Conservation (phyloP, 768 basidiomycete species). For the Naganishia friedmannii region DNA sequence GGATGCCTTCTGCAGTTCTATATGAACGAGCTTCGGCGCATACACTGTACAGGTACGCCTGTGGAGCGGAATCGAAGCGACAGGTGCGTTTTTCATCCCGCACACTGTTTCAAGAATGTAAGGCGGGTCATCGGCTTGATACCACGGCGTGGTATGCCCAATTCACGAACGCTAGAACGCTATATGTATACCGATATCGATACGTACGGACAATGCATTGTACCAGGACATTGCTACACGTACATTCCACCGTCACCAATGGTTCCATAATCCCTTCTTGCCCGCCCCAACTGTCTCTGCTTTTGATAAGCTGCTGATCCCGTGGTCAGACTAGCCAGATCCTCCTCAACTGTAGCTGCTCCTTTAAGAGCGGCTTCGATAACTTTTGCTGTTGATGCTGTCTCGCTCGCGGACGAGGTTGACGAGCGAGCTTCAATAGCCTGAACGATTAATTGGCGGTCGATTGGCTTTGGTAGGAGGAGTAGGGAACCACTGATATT, state of each 20-base stretch:
- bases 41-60: too few relatives aligned
- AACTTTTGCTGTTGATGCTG: neutral
- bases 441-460: conserved; percentile 8
- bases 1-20: too few relatives aligned
- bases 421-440: neutral
- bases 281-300: neutral
- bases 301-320: neutral
- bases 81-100: too few relatives aligned
- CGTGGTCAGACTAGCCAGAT: neutral
- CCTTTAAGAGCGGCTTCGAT: neutral
- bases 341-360: conserved; percentile 9
- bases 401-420: neutral
- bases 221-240: neutral
- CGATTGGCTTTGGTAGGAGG: conserved; percentile 13
- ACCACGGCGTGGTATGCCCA: neutral
- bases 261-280: neutral
- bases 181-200: neutral
- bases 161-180: neutral
- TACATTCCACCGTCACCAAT: conserved; percentile 22
- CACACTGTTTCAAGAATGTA: too few relatives aligned
- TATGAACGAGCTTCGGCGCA: too few relatives aligned
- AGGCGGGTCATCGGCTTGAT: too few relatives aligned
- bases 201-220: neutral
- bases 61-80: too few relatives aligned
- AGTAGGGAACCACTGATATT: neutral